Evolutionary conservation across 805 yeast genomes (phyloP).

Genomic region (Cyberlindnera misumaiensis): DNA sequence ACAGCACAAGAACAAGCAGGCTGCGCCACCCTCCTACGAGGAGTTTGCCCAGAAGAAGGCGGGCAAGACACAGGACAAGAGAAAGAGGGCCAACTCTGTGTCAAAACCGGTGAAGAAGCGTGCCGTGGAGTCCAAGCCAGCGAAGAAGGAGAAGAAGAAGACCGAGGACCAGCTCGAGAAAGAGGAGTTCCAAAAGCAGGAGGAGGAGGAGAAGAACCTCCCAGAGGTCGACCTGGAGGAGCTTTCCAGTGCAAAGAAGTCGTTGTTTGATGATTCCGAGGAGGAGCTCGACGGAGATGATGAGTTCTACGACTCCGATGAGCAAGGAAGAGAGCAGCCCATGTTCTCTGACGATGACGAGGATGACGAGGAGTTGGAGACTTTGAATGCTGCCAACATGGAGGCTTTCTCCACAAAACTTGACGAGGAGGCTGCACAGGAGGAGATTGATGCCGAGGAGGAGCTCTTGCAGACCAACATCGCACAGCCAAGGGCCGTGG

Average conservation of each 20-base stretch:
- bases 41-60: conserved; percentile 54
- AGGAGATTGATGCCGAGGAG: conserved; percentile 54
- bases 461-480: conserved; percentile 53
- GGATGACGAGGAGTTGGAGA: conserved; percentile 61
- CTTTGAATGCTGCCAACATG: conserved; percentile 77
- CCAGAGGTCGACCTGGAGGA: conserved; percentile 68
- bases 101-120: conserved; percentile 22
- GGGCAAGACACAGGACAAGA: conserved; percentile 27
- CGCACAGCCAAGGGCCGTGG: conserved; percentile 65
- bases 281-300: conserved; percentile 47
- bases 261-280: conserved; percentile 60
- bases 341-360: conserved; percentile 21
- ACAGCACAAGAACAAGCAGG: conserved; percentile 88
- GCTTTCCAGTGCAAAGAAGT: conserved; percentile 60
- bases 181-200: conserved; percentile 18
- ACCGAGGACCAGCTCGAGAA: conserved; percentile 23
- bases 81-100: conserved; percentile 27
- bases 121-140: conserved; percentile 11
- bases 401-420: conserved; percentile 65
- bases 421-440: conserved; percentile 54
- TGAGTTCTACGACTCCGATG: conserved; percentile 23
- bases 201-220: conserved; percentile 38
- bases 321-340: conserved; percentile 21
- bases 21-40: conserved; percentile 82
- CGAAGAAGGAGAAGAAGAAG: conserved; percentile 10